A percentile compares a stretch with the other conserved stretches of the same genome.
phyloP scores from a whole-genome alignment of 1,139 yeast genomes.

The Yamadazyma atmosphaerica region DNA sequence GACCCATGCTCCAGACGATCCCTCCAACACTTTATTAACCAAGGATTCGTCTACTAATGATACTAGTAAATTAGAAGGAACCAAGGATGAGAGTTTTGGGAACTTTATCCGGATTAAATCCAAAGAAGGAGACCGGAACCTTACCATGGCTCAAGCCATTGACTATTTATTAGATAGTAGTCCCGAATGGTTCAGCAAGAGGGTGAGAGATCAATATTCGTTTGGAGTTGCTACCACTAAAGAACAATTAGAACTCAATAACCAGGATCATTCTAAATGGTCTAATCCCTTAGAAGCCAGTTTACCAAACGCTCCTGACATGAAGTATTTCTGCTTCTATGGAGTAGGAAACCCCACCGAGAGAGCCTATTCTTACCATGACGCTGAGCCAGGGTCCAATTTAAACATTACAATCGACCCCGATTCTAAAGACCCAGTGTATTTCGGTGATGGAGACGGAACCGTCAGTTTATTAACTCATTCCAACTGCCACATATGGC shows the following conservation, averaged over 20 bases:
- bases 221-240: constrained; percentile 68
- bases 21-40: constrained; percentile 32
- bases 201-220: constrained; percentile 72
- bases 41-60: constrained; percentile 21
- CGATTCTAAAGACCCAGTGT: constrained; percentile 59
- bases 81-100: constrained; percentile 59
- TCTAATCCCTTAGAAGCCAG: constrained; percentile 88
- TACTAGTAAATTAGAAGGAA: constrained; percentile 17
- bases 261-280: constrained; percentile 79
- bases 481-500: constrained; percentile 81
- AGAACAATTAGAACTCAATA: constrained; percentile 61
- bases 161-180: constrained; percentile 63
- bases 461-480: constrained; percentile 88
- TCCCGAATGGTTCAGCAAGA: constrained; percentile 71
- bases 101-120: constrained; percentile 69
- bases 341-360: constrained; percentile 97
- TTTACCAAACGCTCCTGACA: constrained; percentile 88
- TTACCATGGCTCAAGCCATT: constrained; percentile 67
- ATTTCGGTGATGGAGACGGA: constrained; percentile 92
- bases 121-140: constrained; percentile 32
- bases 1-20: constrained; percentile 62
- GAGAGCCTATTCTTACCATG: constrained; percentile 79
- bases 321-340: constrained; percentile 86
- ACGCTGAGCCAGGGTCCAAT: constrained; percentile 55
- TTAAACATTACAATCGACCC: constrained; percentile 70